phyloP scores from a whole-genome alignment of 2,329 filamentous ascomycete species.

The Blumeria graminis region DNA sequence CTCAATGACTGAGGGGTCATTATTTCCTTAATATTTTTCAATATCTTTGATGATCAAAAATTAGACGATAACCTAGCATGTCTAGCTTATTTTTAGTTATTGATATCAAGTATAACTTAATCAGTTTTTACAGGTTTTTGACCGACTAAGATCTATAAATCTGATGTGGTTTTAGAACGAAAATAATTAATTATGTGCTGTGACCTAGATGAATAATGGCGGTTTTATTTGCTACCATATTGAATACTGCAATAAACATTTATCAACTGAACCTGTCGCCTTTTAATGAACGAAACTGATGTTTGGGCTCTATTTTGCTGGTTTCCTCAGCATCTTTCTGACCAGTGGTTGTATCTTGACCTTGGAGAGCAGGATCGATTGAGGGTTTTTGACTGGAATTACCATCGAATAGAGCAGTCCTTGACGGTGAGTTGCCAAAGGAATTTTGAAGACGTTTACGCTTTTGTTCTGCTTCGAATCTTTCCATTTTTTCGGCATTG shows the following conservation, averaged over 20 bases:
- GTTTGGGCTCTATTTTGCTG: constrained; percentile 68
- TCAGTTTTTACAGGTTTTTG: too few relatives aligned
- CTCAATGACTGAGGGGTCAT: too few relatives aligned
- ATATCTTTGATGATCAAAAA: too few relatives aligned
- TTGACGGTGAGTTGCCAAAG: constrained; percentile 23
- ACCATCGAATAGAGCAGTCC: constrained; percentile 14
- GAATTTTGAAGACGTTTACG: constrained; percentile 28
- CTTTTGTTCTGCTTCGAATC: constrained; percentile 41
- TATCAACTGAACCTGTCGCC: constrained; percentile 62
- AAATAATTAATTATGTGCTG: too few relatives aligned
- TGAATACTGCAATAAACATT: neutral
- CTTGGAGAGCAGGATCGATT: constrained; percentile 64
- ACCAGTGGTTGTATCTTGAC: constrained; percentile 50
- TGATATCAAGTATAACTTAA: too few relatives aligned
- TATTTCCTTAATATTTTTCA: too few relatives aligned
- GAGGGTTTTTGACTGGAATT: constrained; percentile 46
- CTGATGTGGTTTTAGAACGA: too few relatives aligned
- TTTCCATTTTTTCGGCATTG: constrained; percentile 61
- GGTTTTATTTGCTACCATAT: neutral
- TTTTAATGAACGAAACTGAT: constrained; percentile 53
- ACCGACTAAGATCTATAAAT: too few relatives aligned
- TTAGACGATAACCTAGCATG: too few relatives aligned
- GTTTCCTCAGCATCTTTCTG: constrained; percentile 42
- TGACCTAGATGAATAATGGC: too few relatives aligned
- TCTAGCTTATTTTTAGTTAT: too few relatives aligned